phyloP scores from a whole-genome alignment of 208 protist genomes.

The Crithidia fasciculata region DNA sequence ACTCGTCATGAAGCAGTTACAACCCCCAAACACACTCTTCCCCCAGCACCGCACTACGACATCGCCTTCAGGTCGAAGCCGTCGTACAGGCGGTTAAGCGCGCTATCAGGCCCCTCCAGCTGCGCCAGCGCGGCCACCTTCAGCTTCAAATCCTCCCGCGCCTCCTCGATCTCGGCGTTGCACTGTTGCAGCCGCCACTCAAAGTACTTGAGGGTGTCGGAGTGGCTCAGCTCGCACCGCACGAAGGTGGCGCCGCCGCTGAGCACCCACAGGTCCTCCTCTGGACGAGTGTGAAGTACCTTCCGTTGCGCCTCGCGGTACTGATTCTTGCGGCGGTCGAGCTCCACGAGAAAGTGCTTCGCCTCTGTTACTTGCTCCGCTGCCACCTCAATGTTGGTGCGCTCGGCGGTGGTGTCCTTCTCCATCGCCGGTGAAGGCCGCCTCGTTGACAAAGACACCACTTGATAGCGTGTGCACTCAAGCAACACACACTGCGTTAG shows the following conservation, averaged over 20 bases:
- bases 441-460: too few relatives aligned
- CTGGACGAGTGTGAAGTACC: conserved; percentile 38
- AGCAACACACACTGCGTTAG: too few relatives aligned
- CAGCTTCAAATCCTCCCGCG: conserved; percentile 71
- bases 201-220: conserved; percentile 63
- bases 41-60: neutral
- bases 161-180: conserved; percentile 64
- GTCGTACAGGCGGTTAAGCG: conserved; percentile 66
- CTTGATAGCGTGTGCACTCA: too few relatives aligned
- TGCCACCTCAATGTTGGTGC: conserved; percentile 57
- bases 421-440: conserved; percentile 4
- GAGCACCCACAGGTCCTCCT: conserved; percentile 77
- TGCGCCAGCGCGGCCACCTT: conserved; percentile 81
- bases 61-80: conserved; percentile 74
- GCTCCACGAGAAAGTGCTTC: conserved; percentile 69
- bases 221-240: conserved; percentile 57
- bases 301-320: conserved; percentile 74
- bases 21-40: neutral
- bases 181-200: conserved; percentile 61
- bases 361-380: conserved; percentile 71
- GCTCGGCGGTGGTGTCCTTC: conserved; percentile 34
- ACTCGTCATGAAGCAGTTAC: neutral
- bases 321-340: conserved; percentile 83
- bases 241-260: conserved; percentile 86
- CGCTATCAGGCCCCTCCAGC: conserved; percentile 79